Percentiles rank a stretch among this genome's conserved stretches.
phyloP scores from a whole-genome alignment of 140 eudicot genomes.

The Flaveria floridana region DNA sequence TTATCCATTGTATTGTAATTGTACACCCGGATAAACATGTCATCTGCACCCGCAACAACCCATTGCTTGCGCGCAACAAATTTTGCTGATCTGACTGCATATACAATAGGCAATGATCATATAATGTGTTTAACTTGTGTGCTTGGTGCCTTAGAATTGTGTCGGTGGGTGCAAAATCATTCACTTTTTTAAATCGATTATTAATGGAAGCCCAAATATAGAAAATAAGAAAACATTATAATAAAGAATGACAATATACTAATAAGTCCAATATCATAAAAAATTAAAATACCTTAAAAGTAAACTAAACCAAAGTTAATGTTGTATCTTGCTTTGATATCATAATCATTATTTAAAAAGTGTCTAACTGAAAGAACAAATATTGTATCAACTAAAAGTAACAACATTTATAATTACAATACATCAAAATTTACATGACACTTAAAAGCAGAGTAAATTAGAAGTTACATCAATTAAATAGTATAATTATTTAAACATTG shows the following conservation, averaged over 20 bases:
- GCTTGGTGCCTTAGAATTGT: not conserved
- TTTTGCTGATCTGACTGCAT: conserved; percentile 69
- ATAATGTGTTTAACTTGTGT: not conserved
- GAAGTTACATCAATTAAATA: not conserved
- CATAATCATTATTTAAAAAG: not conserved
- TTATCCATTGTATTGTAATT: conserved; percentile 74
- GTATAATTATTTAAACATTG: not conserved
- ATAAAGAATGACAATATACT: not conserved
- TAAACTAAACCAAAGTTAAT: not conserved
- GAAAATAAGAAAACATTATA: not conserved
- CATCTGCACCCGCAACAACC: conserved; percentile 78
- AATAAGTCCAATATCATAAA: not conserved
- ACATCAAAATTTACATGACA: not conserved
- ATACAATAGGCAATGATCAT: conserved; percentile 25
- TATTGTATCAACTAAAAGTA: not conserved
- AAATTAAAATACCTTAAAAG: not conserved
- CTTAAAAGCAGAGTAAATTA: not conserved
- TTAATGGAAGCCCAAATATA: not conserved
- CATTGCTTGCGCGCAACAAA: conserved; percentile 65
- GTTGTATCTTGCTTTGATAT: not conserved
- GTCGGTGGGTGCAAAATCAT: conserved; percentile 2
- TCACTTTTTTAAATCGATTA: not conserved
- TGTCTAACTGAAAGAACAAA: not conserved
- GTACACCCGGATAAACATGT: conserved; percentile 71
- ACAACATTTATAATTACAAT: not conserved